These are phyloP conservation scores for Paramyrothecium sp. DNA, from an alignment of 2,329 filamentous ascomycete species.

Conservation along the genomic window DNA sequence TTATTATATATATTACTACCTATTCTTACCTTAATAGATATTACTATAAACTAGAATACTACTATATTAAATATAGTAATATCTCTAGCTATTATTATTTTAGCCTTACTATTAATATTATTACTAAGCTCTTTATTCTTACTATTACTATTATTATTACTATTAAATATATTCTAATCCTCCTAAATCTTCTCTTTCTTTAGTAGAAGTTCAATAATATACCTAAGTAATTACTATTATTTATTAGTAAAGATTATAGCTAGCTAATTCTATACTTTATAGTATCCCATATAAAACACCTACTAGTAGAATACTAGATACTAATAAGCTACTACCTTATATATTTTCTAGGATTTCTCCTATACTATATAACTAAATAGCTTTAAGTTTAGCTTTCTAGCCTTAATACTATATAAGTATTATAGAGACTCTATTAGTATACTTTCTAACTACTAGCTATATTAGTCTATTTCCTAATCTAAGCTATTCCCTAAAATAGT, in stretches of 20 bases:
- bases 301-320: not conserved
- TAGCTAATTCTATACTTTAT: not conserved
- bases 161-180: too few species aligned
- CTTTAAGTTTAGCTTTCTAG: not conserved
- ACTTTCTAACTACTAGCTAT: too few species aligned
- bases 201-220: too few species aligned
- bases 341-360: not conserved
- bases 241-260: not conserved
- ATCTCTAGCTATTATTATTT: not conserved
- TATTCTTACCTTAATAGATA: constrained; percentile 6
- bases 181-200: too few species aligned
- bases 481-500: not conserved
- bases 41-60: constrained; percentile 8
- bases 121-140: too few species aligned
- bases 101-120: too few species aligned
- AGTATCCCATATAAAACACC: too few species aligned
- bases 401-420: not conserved
- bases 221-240: not conserved
- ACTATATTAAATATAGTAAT: constrained; percentile 4
- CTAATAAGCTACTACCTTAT: not conserved
- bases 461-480: not conserved
- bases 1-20: too few species aligned
- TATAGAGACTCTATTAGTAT: not conserved
- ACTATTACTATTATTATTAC: too few species aligned
- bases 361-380: not conserved